Percentiles rank a stretch among this genome's conserved stretches.
Evolutionary conservation across 306 rosid species (phyloP).

Genomic region (Citrullus amarus): DNA sequence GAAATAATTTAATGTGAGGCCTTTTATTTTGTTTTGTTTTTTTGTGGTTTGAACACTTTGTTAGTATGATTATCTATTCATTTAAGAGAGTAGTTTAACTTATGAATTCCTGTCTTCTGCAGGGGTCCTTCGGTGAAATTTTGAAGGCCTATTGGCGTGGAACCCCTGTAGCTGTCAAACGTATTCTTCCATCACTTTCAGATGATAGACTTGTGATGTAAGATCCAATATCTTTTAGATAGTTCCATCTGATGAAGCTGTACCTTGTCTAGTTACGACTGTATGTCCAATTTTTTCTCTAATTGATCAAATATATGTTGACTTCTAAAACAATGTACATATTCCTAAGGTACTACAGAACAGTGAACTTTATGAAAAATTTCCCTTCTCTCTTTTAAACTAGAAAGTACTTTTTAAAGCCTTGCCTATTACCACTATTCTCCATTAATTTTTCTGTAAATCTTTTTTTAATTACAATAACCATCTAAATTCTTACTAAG

Average conservation of each 20-base stretch:
- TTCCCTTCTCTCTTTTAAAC: not conserved
- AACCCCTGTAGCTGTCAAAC: constrained; percentile 86
- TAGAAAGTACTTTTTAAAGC: not conserved
- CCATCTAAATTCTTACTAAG: not conserved
- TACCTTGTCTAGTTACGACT: not conserved
- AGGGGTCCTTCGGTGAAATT: constrained; percentile 95
- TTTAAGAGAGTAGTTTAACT: constrained; percentile 3
- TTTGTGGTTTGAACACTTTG: not conserved
- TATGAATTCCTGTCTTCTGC: constrained; percentile 11
- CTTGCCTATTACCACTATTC: not conserved
- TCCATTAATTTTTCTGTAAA: not conserved
- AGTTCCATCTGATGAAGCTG: not conserved
- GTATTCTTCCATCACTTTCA: constrained; percentile 83
- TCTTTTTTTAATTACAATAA: not conserved
- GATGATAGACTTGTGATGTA: constrained; percentile 90
- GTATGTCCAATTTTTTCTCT: not conserved
- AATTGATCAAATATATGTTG: not conserved
- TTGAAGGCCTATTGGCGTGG: constrained; percentile 86
- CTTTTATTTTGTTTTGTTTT: not conserved
- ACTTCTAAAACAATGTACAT: not conserved
- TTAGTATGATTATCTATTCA: not conserved
- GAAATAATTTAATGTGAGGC: not conserved
- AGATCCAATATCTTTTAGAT: constrained; percentile 28
- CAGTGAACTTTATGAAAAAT: not conserved
- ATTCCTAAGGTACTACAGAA: not conserved